These are phyloP conservation scores for Xylaria sp. DNA, from an alignment of 2,329 filamentous ascomycete species.

Conservation along the genomic window DNA sequence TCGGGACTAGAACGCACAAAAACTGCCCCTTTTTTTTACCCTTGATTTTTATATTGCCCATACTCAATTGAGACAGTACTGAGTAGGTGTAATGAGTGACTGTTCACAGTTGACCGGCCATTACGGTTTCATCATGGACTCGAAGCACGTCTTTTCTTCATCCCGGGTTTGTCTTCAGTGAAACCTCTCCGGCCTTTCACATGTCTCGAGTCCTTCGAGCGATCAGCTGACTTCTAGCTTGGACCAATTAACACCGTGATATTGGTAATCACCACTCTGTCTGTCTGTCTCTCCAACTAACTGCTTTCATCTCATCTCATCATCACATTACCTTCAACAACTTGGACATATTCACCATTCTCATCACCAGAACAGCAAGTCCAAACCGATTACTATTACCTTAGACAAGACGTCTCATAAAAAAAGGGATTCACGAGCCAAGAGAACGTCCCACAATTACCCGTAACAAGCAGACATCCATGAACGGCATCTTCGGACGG, in stretches of 20 bases:
- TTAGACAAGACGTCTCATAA: too few relatives aligned
- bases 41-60: not conserved
- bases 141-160: too few relatives aligned
- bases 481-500: not conserved
- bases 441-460: not conserved
- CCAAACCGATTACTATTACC: not conserved
- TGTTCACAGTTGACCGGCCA: too few relatives aligned
- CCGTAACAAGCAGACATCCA: not conserved
- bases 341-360: not conserved
- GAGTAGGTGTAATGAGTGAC: too few relatives aligned
- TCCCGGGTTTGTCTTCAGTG: too few relatives aligned
- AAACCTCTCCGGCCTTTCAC: too few relatives aligned
- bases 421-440: not conserved
- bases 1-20: conserved; percentile 17
- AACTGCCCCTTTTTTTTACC: conserved; percentile 5
- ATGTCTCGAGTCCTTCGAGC: not conserved
- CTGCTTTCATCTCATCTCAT: too few relatives aligned
- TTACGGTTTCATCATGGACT: too few relatives aligned
- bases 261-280: not conserved
- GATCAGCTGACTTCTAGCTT: not conserved
- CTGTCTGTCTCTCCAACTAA: not conserved
- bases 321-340: too few relatives aligned
- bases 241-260: not conserved
- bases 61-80: not conserved
- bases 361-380: too few relatives aligned